These are phyloP conservation scores for Cynanchum wilfordii DNA, from an alignment of 257 asterid species.

Conservation along the genomic window DNA sequence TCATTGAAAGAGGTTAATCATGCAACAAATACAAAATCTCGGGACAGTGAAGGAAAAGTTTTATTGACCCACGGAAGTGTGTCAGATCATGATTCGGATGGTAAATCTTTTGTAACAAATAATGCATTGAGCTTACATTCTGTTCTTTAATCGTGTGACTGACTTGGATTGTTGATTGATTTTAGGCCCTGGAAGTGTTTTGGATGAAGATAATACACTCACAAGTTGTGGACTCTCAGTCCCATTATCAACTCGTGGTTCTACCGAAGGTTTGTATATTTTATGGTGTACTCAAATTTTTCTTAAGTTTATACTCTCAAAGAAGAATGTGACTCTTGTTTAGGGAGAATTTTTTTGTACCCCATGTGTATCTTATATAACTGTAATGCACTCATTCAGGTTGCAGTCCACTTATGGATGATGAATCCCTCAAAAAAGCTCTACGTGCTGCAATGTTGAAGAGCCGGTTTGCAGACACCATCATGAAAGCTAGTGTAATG, in stretches of 20 bases:
- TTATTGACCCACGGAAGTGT: constrained; percentile 20
- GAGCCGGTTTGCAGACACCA: constrained; percentile 76
- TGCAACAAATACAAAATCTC: neutral
- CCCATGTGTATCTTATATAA: constrained; percentile 5
- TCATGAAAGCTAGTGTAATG: constrained; percentile 45
- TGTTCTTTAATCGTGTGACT: constrained; percentile 5
- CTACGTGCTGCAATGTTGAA: constrained; percentile 72
- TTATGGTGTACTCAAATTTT: neutral
- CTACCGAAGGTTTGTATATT: constrained; percentile 40
- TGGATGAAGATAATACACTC: constrained; percentile 28
- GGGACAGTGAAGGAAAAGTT: constrained; percentile 35
- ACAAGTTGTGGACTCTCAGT: constrained; percentile 24
- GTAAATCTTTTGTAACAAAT: constrained; percentile 26
- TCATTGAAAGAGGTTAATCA: constrained; percentile 25
- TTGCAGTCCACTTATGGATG: constrained; percentile 29
- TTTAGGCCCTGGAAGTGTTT: constrained; percentile 38
- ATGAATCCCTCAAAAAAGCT: constrained; percentile 62
- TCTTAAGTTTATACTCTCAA: neutral
- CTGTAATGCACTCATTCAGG: constrained; percentile 23
- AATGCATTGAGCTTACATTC: too few species aligned
- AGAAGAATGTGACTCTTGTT: neutral
- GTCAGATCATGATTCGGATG: constrained; percentile 38
- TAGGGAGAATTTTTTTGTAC: neutral
- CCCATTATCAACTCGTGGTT: constrained; percentile 26
- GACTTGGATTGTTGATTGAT: constrained; percentile 22